A percentile compares a stretch with the other conserved stretches of the same genome.
These are phyloP conservation scores for Beauveria caledonica DNA, from an alignment of 2,329 filamentous ascomycete species.

Conservation along the genomic window DNA sequence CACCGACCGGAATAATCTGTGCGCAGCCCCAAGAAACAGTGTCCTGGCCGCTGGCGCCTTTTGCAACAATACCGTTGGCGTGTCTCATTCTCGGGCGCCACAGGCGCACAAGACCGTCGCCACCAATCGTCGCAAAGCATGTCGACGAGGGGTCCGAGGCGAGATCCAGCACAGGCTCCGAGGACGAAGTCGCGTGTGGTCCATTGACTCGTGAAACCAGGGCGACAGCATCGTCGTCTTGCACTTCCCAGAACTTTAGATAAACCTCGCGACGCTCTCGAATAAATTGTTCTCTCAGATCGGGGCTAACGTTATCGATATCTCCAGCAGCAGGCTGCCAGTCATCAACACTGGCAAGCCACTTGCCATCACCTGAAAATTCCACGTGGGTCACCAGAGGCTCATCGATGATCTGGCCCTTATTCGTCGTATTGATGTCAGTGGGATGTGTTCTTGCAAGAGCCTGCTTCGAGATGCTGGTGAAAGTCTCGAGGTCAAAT, in stretches of 20 bases:
- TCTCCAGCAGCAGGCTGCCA: constrained; percentile 73
- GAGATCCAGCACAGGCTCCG: constrained; percentile 61
- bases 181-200: constrained; percentile 58
- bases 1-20: constrained; percentile 46
- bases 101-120: constrained; percentile 67
- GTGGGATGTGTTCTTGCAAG: constrained; percentile 83
- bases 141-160: constrained; percentile 58
- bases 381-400: constrained; percentile 69
- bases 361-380: constrained; percentile 72
- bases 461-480: constrained; percentile 77
- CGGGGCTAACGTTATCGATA: constrained; percentile 37
- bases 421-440: constrained; percentile 65
- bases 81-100: constrained; percentile 71
- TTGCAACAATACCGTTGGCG: constrained; percentile 58
- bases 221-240: constrained; percentile 53
- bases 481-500: constrained; percentile 72
- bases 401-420: constrained; percentile 63
- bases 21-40: constrained; percentile 69
- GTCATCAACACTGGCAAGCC: constrained; percentile 87
- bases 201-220: constrained; percentile 76
- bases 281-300: constrained; percentile 36
- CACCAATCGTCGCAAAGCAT: constrained; percentile 78
- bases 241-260: constrained; percentile 83
- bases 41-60: constrained; percentile 47
- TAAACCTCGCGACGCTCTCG: constrained; percentile 60